Conservation (phyloP, 2,329 filamentous ascomycete species). For the Microdochium paspali region DNA sequence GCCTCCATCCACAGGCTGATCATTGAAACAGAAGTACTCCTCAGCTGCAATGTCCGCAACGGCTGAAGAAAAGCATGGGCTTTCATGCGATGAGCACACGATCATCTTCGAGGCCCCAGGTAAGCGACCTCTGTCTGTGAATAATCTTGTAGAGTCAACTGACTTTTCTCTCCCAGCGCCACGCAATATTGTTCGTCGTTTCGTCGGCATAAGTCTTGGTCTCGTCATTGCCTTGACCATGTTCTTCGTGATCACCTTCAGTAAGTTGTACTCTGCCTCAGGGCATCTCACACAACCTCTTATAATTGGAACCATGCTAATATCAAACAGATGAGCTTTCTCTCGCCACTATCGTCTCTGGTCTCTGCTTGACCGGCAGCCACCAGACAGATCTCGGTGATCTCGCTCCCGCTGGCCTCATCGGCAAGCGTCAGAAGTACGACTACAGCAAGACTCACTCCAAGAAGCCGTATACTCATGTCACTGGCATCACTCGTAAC, state of each 20-base stretch:
- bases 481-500: neutral
- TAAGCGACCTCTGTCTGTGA: neutral
- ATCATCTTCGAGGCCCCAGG: neutral
- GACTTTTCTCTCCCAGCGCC: neutral
- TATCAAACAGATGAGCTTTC: neutral
- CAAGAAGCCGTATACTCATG: neutral
- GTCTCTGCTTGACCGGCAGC: neutral
- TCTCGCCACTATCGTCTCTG: neutral
- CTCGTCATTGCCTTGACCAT: neutral
- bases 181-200: neutral
- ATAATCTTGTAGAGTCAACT: neutral
- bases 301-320: neutral
- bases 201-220: neutral
- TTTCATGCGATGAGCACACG: neutral
- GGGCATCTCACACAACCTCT: neutral
- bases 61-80: neutral
- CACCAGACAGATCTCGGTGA: neutral
- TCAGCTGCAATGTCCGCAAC: neutral
- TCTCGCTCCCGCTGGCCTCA: neutral
- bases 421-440: neutral
- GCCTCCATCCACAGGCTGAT: neutral
- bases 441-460: neutral
- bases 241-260: neutral
- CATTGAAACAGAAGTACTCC: neutral
- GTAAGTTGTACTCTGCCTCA: neutral